A percentile compares a stretch with the other conserved stretches of the same genome.
Evolutionary conservation across 345 rosid genomes (phyloP).

Genomic region (Cardamine occulta): DNA sequence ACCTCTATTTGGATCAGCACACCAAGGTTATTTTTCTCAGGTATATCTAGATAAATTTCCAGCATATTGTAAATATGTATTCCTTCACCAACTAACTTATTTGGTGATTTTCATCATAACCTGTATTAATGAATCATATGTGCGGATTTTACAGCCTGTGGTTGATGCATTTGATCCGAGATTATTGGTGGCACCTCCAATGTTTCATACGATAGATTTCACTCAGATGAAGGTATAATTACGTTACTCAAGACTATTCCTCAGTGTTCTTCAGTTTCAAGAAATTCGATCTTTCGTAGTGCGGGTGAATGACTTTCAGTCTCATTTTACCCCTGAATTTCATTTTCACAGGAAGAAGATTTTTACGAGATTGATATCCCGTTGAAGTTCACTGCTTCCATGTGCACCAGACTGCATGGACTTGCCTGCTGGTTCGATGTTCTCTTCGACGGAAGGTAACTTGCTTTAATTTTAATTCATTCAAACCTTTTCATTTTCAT

Average conservation of each 20-base stretch:
- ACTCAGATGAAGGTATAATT: constrained; percentile 72
- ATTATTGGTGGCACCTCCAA: constrained; percentile 80
- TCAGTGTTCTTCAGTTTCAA: neutral
- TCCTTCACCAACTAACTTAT: neutral
- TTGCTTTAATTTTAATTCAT: neutral
- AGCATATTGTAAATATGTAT: constrained; percentile 9
- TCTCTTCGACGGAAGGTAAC: constrained; percentile 84
- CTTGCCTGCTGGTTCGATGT: constrained; percentile 99
- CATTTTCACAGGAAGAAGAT: constrained; percentile 76
- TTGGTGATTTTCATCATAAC: constrained; percentile 12
- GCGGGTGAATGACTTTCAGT: neutral
- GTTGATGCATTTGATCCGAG: constrained; percentile 99
- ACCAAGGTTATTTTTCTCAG: constrained; percentile 97
- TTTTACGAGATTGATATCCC: constrained; percentile 92
- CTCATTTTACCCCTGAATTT: constrained; percentile 17
- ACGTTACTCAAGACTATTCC: neutral
- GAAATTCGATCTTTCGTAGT: neutral
- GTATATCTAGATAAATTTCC: constrained; percentile 43
- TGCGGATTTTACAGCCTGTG: constrained; percentile 69
- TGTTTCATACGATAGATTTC: constrained; percentile 71
- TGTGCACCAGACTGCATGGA: constrained; percentile 92
- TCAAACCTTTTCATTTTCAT: neutral
- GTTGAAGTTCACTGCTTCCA: constrained; percentile 74
- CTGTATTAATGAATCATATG: constrained; percentile 30
- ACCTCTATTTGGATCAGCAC: constrained; percentile 79